Base-by-base conservation (phyloP, 768 basidiomycete species). In the Kwoniella europaea region DNA sequence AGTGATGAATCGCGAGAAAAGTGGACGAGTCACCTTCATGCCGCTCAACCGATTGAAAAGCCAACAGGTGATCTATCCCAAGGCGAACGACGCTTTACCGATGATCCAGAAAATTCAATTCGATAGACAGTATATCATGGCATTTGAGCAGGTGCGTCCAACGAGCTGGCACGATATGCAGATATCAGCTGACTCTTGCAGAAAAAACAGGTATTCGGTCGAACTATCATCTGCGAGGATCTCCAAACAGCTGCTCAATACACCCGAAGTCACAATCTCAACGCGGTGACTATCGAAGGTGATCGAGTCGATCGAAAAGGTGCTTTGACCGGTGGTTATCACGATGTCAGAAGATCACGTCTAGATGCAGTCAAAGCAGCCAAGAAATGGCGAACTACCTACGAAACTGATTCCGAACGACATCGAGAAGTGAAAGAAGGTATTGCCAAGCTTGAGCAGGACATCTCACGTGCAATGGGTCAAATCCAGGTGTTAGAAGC, bases 251-350 rank as follows among this genome's bases (percentile, higher is more conserved):
- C 94, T 24, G 92, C 94, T 6, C 92, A 92, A 10, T 98, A 97
- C 82, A 93, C 95, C 61, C 91, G 96, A 83, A 92, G 90, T 76
- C 94, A 98, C 80, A 90, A 90, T 1, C 91, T 98, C 81, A 98
- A 96, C 84, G 94, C 94, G 22, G 98, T 98, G 83, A 99, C 97
- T 1, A 88, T 97, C 50, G 95, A 96, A 75, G 97, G 97, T 60
- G 97, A 99, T 86, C 94, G 93, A 80, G 94, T 96, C 64, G 97
- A 99, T 82, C 88, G 94, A 63, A 98, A 96, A 82, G 97, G 97
- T 72, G 90, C 95, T 1, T 85, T 99, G 59, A 98, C 95, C 0
- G 97, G 97, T 67, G 97, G 97, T 0, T 99, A 92, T 84, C 92
- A 98, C 82, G 97, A 98, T 82, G 87, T 94, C 27, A 89, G 92